Percentiles rank a stretch among this genome's conserved stretches.
Evolutionary conservation across 1,139 yeast species (phyloP).

Genomic region (Arxiozyma telluris): DNA sequence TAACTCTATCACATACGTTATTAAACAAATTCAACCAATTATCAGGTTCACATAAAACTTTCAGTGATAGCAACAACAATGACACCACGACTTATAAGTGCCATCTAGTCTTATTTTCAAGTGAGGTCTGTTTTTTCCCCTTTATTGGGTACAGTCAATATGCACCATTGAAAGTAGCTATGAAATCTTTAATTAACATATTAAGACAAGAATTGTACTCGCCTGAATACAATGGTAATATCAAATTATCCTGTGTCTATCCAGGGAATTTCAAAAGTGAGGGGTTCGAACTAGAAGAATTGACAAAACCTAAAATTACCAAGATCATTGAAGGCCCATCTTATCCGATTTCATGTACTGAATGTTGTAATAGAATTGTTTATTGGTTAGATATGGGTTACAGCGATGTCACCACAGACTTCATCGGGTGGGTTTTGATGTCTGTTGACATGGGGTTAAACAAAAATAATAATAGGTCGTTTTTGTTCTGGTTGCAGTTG

Average conservation of each 20-base stretch:
- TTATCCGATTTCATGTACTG: slow-evolving; percentile 53
- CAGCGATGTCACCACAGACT: slow-evolving; percentile 72
- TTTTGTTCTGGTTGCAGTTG: slow-evolving; percentile 46
- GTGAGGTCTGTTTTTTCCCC: slow-evolving; percentile 75
- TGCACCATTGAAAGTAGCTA: slow-evolving; percentile 81
- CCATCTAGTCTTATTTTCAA: slow-evolving; percentile 69
- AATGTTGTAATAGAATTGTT: slow-evolving; percentile 57
- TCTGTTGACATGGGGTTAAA: slow-evolving; percentile 54
- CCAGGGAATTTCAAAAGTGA: slow-evolving; percentile 91
- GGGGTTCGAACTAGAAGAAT: slow-evolving; percentile 74
- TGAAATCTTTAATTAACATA: slow-evolving; percentile 63
- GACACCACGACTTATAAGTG: slow-evolving; percentile 2
- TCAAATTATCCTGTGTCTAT: slow-evolving; percentile 50
- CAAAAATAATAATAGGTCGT: slow-evolving; percentile 47
- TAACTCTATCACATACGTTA: slow-evolving; percentile 59
- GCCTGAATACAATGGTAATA: slow-evolving; percentile 38
- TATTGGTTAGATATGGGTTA: slow-evolving; percentile 54
- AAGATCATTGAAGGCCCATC: slow-evolving; percentile 79
- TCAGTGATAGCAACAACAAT: no score
- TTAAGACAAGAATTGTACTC: slow-evolving; percentile 64
- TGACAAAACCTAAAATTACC: slow-evolving; percentile 80
- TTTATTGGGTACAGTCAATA: slow-evolving; percentile 88
- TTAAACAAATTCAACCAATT: neutral
- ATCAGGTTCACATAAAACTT: neutral
- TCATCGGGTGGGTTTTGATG: slow-evolving; percentile 75